Evolutionary conservation across 2,329 filamentous ascomycete species (phyloP).

Genomic region (Microsporum ferrugineum): DNA sequence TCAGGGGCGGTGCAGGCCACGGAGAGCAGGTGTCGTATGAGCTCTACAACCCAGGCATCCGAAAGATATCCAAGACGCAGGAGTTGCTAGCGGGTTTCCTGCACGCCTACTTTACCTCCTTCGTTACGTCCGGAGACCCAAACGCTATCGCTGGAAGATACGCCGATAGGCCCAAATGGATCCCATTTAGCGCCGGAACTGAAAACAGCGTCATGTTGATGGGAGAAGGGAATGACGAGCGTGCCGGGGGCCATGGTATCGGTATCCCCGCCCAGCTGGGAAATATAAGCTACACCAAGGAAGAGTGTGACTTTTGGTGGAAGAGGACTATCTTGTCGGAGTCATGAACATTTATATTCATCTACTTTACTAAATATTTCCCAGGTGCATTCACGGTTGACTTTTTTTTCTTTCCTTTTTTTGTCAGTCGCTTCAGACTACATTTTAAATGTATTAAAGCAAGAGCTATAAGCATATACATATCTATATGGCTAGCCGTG

Average conservation of each 20-base stretch:
- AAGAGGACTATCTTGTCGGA: conserved; percentile 14
- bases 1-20: conserved; percentile 38
- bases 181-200: conserved; percentile 20
- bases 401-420: background rate
- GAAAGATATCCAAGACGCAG: conserved; percentile 30
- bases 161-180: conserved; percentile 27
- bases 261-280: conserved; percentile 33
- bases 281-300: conserved; percentile 33
- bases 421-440: background rate
- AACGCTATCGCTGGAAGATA: conserved; percentile 27
- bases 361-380: background rate
- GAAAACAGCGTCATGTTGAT: conserved; percentile 34
- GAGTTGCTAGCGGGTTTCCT: conserved; percentile 33
- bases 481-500: background rate
- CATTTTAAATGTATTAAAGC: background rate
- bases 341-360: conserved; percentile 7
- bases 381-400: background rate
- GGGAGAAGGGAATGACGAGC: conserved; percentile 40
- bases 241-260: conserved; percentile 31
- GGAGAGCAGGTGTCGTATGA: conserved; percentile 42
- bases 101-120: conserved; percentile 41
- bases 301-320: conserved; percentile 41
- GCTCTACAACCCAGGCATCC: conserved; percentile 28
- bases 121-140: conserved; percentile 38
- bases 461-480: background rate